A percentile compares a stretch with the other conserved stretches of the same genome.
Conservation (phyloP, 352 stramenopile genomes). For the Aphanomyces cochlioides region DNA sequence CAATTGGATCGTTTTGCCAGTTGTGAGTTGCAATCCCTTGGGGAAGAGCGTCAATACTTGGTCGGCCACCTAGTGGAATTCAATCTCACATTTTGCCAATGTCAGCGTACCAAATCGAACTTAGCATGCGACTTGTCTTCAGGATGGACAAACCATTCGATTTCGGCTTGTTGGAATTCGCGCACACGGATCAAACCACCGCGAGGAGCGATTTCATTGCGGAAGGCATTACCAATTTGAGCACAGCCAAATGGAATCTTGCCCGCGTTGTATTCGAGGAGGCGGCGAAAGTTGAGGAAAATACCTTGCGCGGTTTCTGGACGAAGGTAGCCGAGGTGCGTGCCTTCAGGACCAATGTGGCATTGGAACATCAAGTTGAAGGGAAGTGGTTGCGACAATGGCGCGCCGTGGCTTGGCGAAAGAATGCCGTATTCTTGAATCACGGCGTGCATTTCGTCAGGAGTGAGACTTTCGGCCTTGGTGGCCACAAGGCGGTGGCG, state of each 20-base stretch:
- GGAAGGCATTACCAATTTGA: constrained; percentile 86
- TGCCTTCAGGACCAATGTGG: constrained; percentile 97
- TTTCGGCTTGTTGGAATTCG: constrained; percentile 99
- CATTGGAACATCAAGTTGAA: constrained; percentile 99
- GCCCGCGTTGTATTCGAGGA: constrained; percentile 97
- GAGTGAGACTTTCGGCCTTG: constrained; percentile 97
- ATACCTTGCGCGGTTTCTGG: constrained; percentile 98
- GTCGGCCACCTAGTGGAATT: constrained; percentile 54
- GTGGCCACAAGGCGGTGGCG: constrained; percentile 90
- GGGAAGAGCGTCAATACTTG: constrained; percentile 91
- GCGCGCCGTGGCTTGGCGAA: constrained; percentile 83
- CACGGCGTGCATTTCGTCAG: constrained; percentile 94
- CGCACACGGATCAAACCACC: constrained; percentile 96
- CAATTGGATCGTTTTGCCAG: constrained; percentile 94
- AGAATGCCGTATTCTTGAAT: constrained; percentile 95
- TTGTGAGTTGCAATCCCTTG: constrained; percentile 94
- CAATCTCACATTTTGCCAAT: too few relatives aligned
- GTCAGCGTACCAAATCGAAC: constrained; percentile 51
- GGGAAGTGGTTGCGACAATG: constrained; percentile 94
- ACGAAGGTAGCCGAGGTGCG: constrained; percentile 94
- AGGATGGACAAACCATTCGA: constrained; percentile 99
- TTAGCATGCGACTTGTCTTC: constrained; percentile 98
- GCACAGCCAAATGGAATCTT: constrained; percentile 86
- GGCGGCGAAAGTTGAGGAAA: constrained; percentile 98
- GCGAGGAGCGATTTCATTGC: constrained; percentile 97